Conservation (phyloP, 2,329 filamentous ascomycete genomes). For the Helminthosporium solani region DNA sequence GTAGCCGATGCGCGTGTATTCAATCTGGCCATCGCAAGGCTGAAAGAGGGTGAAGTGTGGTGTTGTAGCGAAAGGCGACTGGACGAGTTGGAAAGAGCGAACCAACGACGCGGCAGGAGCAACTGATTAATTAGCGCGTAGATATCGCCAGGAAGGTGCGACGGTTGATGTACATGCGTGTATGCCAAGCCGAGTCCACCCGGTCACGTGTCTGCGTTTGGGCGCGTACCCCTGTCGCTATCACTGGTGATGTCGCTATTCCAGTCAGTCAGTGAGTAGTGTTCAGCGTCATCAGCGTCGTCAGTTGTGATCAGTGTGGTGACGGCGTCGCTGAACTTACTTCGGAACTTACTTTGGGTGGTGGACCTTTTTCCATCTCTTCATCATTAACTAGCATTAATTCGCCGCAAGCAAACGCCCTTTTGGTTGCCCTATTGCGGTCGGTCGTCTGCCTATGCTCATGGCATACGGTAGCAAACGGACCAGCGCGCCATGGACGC, state of each 20-base stretch:
- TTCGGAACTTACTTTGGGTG: neutral
- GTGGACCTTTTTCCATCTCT: neutral
- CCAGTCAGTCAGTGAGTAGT: too few species aligned
- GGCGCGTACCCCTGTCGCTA: conserved; percentile 23
- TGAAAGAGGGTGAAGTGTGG: neutral
- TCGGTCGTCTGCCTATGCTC: conserved; percentile 1
- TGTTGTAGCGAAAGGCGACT: neutral
- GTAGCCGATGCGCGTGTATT: conserved; percentile 37
- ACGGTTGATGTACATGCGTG: neutral
- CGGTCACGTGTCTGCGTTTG: conserved; percentile 20
- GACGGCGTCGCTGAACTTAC: conserved; percentile 16
- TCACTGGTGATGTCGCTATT: conserved; percentile 2
- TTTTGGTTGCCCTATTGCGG: neutral
- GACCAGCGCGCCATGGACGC: conserved; percentile 69
- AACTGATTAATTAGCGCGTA: too few species aligned
- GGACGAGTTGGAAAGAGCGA: neutral
- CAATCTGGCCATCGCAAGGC: conserved; percentile 38
- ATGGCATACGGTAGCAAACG: conserved; percentile 28
- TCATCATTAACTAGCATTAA: too few species aligned
- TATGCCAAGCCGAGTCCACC: conserved; percentile 20
- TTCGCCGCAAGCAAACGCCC: too few species aligned
- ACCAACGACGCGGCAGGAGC: neutral
- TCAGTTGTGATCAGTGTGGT: too few species aligned
- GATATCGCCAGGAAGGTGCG: conserved; percentile 1
- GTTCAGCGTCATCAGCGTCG: too few species aligned